Percentiles rank a stretch among this genome's conserved stretches.
Evolutionary conservation across 179 eudicot genomes (phyloP).

Genomic region (Camellia oleifera): DNA sequence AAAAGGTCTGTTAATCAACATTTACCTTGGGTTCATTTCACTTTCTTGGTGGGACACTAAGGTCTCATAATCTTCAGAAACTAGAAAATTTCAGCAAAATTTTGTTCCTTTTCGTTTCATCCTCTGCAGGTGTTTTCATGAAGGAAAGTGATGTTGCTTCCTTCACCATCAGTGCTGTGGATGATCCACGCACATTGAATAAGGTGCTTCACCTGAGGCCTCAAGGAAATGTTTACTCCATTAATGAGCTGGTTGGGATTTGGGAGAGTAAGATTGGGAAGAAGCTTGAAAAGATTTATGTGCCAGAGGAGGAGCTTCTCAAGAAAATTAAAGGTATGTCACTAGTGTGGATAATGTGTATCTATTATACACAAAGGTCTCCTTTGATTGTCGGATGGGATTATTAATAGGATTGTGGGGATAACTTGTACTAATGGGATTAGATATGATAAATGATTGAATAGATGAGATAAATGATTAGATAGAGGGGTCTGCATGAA

Average conservation of each 20-base stretch:
- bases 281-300: constrained; percentile 47
- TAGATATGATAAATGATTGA: no score
- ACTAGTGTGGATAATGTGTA: background rate
- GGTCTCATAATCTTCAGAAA: background rate
- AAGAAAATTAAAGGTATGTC: constrained; percentile 59
- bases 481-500: background rate
- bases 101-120: background rate
- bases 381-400: no score
- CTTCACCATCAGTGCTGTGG: constrained; percentile 72
- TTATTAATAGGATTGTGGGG: no score
- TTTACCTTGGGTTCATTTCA: background rate
- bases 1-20: constrained; percentile 45
- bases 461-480: no score
- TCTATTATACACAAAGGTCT: background rate
- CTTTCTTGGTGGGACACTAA: background rate
- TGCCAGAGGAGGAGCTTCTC: constrained; percentile 66
- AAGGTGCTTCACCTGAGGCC: constrained; percentile 78
- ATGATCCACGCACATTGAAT: constrained; percentile 83
- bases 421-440: no score
- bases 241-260: constrained; percentile 62
- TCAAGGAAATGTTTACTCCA: constrained; percentile 60
- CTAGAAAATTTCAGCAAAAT: background rate
- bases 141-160: constrained; percentile 81
- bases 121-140: constrained; percentile 64
- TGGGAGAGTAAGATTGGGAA: constrained; percentile 82